Base-by-base conservation (phyloP, 441 rosid species). In the Brassica balearica region DNA sequence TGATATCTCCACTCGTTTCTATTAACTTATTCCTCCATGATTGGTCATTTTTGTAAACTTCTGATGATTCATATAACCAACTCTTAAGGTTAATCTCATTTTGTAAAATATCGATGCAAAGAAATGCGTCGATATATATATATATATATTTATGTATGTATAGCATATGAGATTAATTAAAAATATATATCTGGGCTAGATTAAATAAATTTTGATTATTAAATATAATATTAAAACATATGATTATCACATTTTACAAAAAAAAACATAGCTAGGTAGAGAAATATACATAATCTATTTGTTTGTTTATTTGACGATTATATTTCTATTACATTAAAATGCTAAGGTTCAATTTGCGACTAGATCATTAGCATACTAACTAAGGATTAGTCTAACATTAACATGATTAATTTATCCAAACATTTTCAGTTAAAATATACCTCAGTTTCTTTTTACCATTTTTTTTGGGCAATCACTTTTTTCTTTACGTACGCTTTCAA, bases 221-320 rank as follows among this genome's bases (percentile, higher is more conserved):
- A 36, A 36, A 36, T 36, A 36, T 36, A 36, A 36, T 36, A 36
- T 36, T 36, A 36, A 36, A 36, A 41, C 51, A 46, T 46, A 46
- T 53, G 59, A 53, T 51, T 51, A 51, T 51, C 56, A 51, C 19
- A 51, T 14, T n/a, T 51, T 51, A n/a, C 56, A 51, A 51, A 46
- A 48, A 46, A 46, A 46, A 48, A 1, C 6, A n/a, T 48, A 17
- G 5, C 17, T 43, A 43, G 9, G 51, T 43, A 43, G 53, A 46
- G 53, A 46, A 46, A 46, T 12, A 46, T 46, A 11, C 53, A 46
- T 46, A 46, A 46, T 46, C 15, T 46, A 9, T 43, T 43, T 43
- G 5, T 43, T 43, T 43, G 51, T 43, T 43, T 43, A 10, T 11
- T 43, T 11, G 5, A 43, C 51, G 51, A 11, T 43, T 43, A 43